These are phyloP conservation scores for Gonapodya sp. DNA, from an alignment of 192 early-diverging fungal genomes.

Conservation along the genomic window DNA sequence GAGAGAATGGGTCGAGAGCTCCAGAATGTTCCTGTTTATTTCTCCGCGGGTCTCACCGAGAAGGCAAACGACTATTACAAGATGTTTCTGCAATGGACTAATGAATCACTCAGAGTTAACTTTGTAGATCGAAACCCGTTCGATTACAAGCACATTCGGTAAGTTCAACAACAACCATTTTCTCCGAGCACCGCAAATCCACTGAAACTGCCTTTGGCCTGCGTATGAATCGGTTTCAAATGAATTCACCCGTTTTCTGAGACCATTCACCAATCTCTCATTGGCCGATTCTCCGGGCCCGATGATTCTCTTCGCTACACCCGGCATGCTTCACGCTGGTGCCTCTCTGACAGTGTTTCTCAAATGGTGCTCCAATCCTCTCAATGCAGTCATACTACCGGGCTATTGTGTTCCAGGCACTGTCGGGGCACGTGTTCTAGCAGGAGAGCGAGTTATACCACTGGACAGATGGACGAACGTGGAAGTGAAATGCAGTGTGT, in stretches of 20 bases:
- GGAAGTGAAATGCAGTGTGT: slow-evolving; percentile 80
- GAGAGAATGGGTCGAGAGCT: slow-evolving; percentile 64
- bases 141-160: slow-evolving; percentile 90
- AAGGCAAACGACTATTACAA: slow-evolving; percentile 94
- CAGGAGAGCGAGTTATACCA: slow-evolving; percentile 76
- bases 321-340: slow-evolving; percentile 97
- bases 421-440: slow-evolving; percentile 85
- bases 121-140: slow-evolving; percentile 95
- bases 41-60: slow-evolving; percentile 88
- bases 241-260: neutral
- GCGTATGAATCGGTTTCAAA: neutral
- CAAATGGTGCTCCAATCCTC: slow-evolving; percentile 85
- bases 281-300: slow-evolving; percentile 69
- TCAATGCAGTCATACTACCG: slow-evolving; percentile 96
- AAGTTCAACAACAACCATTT: slow-evolving; percentile 24
- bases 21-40: slow-evolving; percentile 82
- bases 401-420: slow-evolving; percentile 97
- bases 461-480: slow-evolving; percentile 61
- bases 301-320: slow-evolving; percentile 93
- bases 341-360: slow-evolving; percentile 89
- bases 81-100: slow-evolving; percentile 96
- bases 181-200: neutral
- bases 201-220: too few relatives aligned
- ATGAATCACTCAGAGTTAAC: slow-evolving; percentile 88
- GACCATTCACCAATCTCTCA: slow-evolving; percentile 25